phyloP scores from a whole-genome alignment of 129 eudicot species.

The Arctium minus region DNA sequence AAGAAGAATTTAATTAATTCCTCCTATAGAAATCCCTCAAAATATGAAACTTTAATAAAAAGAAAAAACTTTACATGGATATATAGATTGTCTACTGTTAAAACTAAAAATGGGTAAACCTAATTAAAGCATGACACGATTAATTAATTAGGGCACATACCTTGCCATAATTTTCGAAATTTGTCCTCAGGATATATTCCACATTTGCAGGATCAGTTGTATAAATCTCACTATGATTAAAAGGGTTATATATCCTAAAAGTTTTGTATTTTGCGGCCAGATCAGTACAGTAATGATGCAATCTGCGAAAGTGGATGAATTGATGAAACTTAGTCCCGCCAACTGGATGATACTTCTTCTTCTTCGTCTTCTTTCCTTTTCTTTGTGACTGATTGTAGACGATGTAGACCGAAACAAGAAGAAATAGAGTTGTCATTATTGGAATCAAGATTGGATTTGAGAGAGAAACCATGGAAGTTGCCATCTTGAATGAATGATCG shows the following conservation, averaged over 20 bases:
- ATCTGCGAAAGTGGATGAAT: constrained; percentile 35
- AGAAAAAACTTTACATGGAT: not conserved
- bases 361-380: not conserved
- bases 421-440: not conserved
- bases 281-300: constrained; percentile 57
- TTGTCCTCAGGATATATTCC: not conserved
- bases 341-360: constrained; percentile 15
- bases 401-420: not conserved
- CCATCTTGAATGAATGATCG: not conserved
- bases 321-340: constrained; percentile 37
- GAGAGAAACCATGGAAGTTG: not conserved
- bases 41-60: not conserved
- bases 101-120: not conserved
- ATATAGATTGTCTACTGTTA: too few relatives aligned
- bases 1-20: not conserved
- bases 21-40: not conserved
- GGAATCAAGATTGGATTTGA: not conserved
- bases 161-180: not conserved
- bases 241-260: constrained; percentile 38
- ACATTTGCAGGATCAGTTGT: constrained; percentile 20
- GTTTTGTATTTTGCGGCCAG: constrained; percentile 38
- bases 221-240: constrained; percentile 34
- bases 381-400: not conserved
- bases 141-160: not conserved
- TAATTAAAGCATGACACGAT: not conserved